phyloP scores from a whole-genome alignment of 2,329 filamentous ascomycete species.

The Ophiostoma perfectum region DNA sequence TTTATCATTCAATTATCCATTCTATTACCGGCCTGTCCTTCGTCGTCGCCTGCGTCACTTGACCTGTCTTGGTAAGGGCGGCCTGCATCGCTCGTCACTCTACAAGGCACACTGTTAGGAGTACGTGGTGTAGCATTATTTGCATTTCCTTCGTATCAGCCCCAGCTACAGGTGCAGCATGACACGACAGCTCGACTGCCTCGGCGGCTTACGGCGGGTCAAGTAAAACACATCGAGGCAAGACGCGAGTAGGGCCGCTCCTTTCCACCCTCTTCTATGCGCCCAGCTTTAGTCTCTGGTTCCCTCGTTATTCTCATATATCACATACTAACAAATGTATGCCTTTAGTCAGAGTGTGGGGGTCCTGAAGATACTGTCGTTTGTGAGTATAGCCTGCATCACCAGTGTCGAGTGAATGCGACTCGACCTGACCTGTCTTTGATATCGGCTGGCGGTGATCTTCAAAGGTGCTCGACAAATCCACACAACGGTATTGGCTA shows the following conservation, averaged over 20 bases:
- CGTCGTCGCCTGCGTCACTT: no score
- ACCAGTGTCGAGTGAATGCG: not conserved
- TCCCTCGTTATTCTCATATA: not conserved
- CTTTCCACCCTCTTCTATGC: not conserved
- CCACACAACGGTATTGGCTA: not conserved
- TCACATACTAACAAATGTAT: not conserved
- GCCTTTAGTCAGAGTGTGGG: not conserved
- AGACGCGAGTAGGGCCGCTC: slow-evolving; percentile 1
- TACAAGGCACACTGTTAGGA: no score
- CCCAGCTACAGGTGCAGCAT: no score
- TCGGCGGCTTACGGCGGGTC: not conserved
- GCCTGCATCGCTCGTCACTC: no score
- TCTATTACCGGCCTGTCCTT: no score
- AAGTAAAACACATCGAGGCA: not conserved
- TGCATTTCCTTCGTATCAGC: not conserved
- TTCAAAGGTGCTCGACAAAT: not conserved
- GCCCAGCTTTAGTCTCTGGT: not conserved
- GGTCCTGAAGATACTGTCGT: not conserved
- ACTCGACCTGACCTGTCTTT: not conserved
- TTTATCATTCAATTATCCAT: no score
- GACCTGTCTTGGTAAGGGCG: no score
- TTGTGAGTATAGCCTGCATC: not conserved
- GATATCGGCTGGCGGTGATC: not conserved
- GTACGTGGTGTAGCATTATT: no score
- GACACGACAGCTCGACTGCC: not conserved